Conservation (phyloP, 225 moss, liverwort and hornwort species). For the Straminergon stramineum region DNA sequence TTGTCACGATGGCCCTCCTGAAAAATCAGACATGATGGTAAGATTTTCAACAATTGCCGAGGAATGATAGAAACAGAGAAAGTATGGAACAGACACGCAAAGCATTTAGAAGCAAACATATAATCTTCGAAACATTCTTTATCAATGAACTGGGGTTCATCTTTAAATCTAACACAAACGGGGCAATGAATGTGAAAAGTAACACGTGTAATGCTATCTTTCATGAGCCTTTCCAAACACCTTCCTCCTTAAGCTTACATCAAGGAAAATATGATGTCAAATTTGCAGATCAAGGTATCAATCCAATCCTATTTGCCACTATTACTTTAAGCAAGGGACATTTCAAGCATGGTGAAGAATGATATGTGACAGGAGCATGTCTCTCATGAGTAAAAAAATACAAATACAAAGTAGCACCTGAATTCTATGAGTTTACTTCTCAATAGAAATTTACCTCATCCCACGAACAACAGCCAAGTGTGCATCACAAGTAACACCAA, state of each 20-base stretch:
- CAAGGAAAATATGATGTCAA: neutral
- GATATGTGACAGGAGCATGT: neutral
- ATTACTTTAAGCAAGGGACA: neutral
- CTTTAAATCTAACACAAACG: neutral
- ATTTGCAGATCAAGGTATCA: neutral
- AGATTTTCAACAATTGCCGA: neutral
- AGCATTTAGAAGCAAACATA: neutral
- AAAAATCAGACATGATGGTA: neutral
- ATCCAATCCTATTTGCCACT: neutral
- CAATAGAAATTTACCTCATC: conserved; percentile 52
- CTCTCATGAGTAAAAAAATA: neutral
- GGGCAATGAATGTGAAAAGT: neutral
- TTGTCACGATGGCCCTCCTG: conserved; percentile 81
- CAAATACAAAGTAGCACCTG: neutral
- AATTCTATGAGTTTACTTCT: neutral
- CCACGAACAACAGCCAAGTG: conserved; percentile 93
- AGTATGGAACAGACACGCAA: neutral
- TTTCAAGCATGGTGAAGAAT: neutral
- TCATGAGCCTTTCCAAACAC: neutral
- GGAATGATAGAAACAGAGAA: neutral
- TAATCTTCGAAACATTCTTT: neutral
- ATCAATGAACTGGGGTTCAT: neutral
- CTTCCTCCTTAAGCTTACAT: neutral
- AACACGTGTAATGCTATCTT: neutral
- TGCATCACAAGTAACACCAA: conserved; percentile 89